phyloP scores from a whole-genome alignment of 1,284 basidiomycete genomes.

The Sanghuangporus weigelae region DNA sequence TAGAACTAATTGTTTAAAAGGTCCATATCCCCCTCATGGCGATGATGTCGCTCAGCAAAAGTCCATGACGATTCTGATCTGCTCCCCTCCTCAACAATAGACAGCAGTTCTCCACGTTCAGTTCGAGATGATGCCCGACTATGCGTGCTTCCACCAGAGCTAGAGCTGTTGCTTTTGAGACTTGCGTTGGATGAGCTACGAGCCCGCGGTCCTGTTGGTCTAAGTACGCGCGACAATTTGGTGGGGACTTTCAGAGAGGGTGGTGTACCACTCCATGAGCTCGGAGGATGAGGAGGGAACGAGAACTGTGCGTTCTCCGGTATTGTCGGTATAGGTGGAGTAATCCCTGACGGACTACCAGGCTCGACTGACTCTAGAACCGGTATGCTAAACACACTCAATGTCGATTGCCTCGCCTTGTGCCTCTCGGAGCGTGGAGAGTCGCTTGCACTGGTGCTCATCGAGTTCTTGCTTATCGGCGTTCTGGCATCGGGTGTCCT shows the following conservation, averaged over 20 bases:
- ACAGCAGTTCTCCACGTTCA: not conserved
- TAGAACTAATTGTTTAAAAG: not conserved
- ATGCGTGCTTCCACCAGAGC: not conserved
- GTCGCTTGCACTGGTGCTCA: not conserved
- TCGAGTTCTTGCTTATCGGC: conserved; percentile 1
- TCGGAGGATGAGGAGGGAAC: not conserved
- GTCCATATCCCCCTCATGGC: not conserved
- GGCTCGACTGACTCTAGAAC: not conserved
- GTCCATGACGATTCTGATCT: not conserved
- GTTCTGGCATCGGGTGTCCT: not conserved
- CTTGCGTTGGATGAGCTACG: conserved; percentile 7
- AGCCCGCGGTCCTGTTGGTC: conserved; percentile 9
- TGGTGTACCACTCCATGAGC: not conserved
- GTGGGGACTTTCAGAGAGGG: not conserved
- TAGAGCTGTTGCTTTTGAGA: not conserved
- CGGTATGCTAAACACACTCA: not conserved
- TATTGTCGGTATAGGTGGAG: not conserved
- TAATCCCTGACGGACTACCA: not conserved
- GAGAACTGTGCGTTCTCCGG: not conserved
- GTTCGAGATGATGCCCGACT: not conserved
- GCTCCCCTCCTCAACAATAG: conserved; percentile 7
- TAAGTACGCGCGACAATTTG: not conserved
- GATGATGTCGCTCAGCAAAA: not conserved
- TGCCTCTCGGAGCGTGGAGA: not conserved
- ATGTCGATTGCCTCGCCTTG: not conserved